Conservation (phyloP, 495 filamentous ascomycete species). For the Bryoglossum gracile region DNA sequence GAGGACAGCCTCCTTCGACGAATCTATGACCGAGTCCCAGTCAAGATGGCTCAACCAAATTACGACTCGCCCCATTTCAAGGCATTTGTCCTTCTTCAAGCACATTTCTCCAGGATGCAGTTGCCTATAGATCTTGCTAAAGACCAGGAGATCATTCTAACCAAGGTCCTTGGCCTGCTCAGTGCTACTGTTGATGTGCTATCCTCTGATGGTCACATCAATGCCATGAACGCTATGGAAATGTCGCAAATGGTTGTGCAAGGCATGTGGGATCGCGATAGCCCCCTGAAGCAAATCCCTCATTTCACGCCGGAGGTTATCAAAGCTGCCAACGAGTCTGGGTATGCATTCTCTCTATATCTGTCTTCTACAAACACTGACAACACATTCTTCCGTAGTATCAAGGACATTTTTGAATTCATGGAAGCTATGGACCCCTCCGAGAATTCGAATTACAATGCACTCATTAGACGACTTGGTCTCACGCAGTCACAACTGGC, state of each 20-base stretch:
- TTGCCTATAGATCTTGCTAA: slow-evolving; percentile 94
- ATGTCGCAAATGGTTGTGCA: slow-evolving; percentile 99
- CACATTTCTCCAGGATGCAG: slow-evolving; percentile 96
- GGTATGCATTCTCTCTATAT: slow-evolving; percentile 44
- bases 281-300: slow-evolving; percentile 93
- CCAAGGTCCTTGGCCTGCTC: slow-evolving; percentile 78
- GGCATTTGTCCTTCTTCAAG: slow-evolving; percentile 90
- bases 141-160: slow-evolving; percentile 84
- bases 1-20: slow-evolving; percentile 83
- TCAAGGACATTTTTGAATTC: slow-evolving; percentile 94
- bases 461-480: slow-evolving; percentile 66
- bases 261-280: slow-evolving; percentile 98
- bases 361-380: slow-evolving; percentile 27
- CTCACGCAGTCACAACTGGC: slow-evolving; percentile 75
- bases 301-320: slow-evolving; percentile 82
- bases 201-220: slow-evolving; percentile 91
- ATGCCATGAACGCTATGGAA: slow-evolving; percentile 98
- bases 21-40: slow-evolving; percentile 88
- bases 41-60: slow-evolving; percentile 80
- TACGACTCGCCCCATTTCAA: slow-evolving; percentile 98
- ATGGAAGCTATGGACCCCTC: slow-evolving; percentile 97
- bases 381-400: slow-evolving; percentile 38
- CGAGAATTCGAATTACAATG: slow-evolving; percentile 72
- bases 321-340: slow-evolving; percentile 71
- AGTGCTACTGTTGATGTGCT: slow-evolving; percentile 92